Evolutionary conservation across 2,329 filamentous ascomycete species (phyloP), one percentile per base, ranked within the genome.

Genomic region (Fusarium oligoseptatum): DNA sequence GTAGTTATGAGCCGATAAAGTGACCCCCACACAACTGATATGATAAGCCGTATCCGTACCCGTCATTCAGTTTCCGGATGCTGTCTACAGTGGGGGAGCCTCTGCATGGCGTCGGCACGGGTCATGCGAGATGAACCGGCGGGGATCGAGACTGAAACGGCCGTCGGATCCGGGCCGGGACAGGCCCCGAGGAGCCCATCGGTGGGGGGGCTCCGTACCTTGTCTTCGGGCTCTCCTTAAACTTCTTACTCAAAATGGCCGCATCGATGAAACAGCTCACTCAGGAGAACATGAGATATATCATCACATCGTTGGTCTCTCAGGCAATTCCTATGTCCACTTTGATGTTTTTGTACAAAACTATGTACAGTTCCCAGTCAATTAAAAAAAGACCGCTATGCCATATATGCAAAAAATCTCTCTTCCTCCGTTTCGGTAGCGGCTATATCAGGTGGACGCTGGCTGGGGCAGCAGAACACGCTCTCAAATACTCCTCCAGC

Each of bases 341-440:
- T n/a, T 64, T 72, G 45, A 48, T 67, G 48, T 24, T 34, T 71
- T 41, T 34, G 50, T 64, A 67, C n/a, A 15, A 22, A 64, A 12
- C 37, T 69, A 78, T 70, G 62, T 74, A 78, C 72, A 64, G 45
- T 67, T 61, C 37, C 52, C 43, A 57, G 36, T 34, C 29, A 60
- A 76, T 76, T 76, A 77, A 68, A 48, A 48, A 32, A 65, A 64
- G 41, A 67, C 61, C 63, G 56, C 32, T 22, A 64, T 60, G 60
- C 45, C 66, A 52, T 48, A 48, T 69, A 60, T 71, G 69, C 67
- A 50, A 52, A 34, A 39, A 66, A 32, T 68, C 20, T 56, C 20
- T 56, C 32, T 4, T 73, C 8, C 52, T 48, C 32, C 20, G 43
- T 20, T 64, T 52, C 32, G 39, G 29, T 48, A 41, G 56, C 66